A percentile compares a stretch with the other conserved stretches of the same genome.
phyloP scores from a whole-genome alignment of 2,329 filamentous ascomycete species.

The Pseudogymnoascus sp. region DNA sequence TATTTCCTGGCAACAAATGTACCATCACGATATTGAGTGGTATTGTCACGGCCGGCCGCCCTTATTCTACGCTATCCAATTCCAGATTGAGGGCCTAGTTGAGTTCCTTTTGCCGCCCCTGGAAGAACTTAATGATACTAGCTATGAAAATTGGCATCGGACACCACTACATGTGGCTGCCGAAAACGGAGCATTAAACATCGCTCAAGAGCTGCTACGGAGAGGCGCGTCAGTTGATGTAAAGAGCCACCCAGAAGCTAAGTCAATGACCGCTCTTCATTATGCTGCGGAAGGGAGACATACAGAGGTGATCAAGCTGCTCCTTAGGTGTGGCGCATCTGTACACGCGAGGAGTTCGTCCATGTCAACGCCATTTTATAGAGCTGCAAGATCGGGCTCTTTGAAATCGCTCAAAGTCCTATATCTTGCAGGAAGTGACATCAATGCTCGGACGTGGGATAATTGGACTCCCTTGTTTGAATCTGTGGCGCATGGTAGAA shows the following conservation, averaged over 20 bases:
- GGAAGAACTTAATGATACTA: neutral
- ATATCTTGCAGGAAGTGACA: neutral
- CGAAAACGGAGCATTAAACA: constrained; percentile 1
- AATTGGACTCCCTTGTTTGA: constrained; percentile 11
- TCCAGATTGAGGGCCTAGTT: constrained; percentile 7
- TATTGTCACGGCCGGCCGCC: constrained; percentile 9
- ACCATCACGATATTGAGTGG: constrained; percentile 12
- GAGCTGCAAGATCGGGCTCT: constrained; percentile 12
- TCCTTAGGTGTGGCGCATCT: constrained; percentile 9
- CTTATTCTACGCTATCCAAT: constrained; percentile 13
- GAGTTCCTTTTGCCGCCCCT: constrained; percentile 3
- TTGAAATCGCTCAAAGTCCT: neutral
- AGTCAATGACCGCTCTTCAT: constrained; percentile 11
- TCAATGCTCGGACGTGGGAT: constrained; percentile 9
- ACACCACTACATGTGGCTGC: constrained; percentile 13
- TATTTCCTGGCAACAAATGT: constrained; percentile 15
- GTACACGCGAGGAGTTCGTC: constrained; percentile 5
- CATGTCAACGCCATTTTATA: constrained; percentile 11
- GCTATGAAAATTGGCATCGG: neutral
- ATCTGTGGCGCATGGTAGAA: constrained; percentile 7
- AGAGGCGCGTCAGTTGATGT: constrained; percentile 9
- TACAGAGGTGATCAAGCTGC: constrained; percentile 6
- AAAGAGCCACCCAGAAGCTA: constrained; percentile 1
- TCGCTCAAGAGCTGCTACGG: constrained; percentile 8
- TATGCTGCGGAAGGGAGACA: constrained; percentile 12